phyloP scores from a whole-genome alignment of 352 stramenopile genomes.

The Phytophthora pinifolia region DNA sequence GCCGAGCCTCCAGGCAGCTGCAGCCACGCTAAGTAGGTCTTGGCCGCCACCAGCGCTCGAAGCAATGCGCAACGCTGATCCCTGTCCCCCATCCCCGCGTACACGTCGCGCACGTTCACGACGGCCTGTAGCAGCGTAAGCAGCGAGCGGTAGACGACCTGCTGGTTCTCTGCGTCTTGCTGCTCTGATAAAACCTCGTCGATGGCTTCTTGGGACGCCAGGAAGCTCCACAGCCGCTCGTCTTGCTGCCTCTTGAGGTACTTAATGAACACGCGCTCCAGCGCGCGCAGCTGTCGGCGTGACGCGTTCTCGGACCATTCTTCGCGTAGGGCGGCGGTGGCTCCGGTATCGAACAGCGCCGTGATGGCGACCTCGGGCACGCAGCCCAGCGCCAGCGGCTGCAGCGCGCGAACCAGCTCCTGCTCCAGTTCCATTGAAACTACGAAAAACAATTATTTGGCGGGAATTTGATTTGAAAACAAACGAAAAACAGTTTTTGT shows the following conservation, averaged over 20 bases:
- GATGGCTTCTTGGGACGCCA: slow-evolving; percentile 53
- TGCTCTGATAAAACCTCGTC: slow-evolving; percentile 37
- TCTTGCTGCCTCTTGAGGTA: slow-evolving; percentile 39
- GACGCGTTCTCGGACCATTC: slow-evolving; percentile 40
- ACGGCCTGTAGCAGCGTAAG: slow-evolving; percentile 59
- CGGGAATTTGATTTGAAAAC: slow-evolving; percentile 9
- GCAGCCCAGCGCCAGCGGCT: slow-evolving; percentile 53
- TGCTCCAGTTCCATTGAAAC: slow-evolving; percentile 43
- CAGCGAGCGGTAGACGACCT: slow-evolving; percentile 64
- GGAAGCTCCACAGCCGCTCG: slow-evolving; percentile 55
- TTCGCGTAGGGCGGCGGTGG: slow-evolving; percentile 45
- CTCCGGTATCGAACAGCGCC: slow-evolving; percentile 68
- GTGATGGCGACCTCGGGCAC: slow-evolving; percentile 52
- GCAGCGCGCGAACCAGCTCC: slow-evolving; percentile 62
- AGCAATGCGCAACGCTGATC: slow-evolving; percentile 45
- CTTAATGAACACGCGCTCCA: slow-evolving; percentile 59
- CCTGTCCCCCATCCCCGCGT: slow-evolving; percentile 33
- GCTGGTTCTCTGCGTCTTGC: slow-evolving; percentile 18
- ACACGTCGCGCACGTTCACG: slow-evolving; percentile 63
- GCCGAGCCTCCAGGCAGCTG: slow-evolving; percentile 78
- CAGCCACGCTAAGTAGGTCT: slow-evolving; percentile 80
- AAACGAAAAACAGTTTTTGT: neutral
- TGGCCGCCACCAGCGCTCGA: slow-evolving; percentile 68
- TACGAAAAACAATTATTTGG: slow-evolving; percentile 13
- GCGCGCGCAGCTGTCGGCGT: slow-evolving; percentile 41